Base-by-base conservation (phyloP, 2,329 filamentous ascomycete species). In the Fusarium sp. region DNA sequence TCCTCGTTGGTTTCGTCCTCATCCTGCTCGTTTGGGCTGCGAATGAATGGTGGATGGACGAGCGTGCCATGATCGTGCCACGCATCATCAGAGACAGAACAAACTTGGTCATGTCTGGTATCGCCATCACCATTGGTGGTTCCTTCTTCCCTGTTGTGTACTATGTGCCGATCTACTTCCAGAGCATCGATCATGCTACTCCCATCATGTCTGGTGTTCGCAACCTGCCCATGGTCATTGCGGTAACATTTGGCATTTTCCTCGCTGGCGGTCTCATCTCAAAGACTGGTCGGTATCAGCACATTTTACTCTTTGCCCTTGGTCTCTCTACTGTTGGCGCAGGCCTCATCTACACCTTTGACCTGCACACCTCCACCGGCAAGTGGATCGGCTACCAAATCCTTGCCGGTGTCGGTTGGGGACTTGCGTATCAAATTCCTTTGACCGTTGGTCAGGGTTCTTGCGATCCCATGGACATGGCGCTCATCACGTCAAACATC, bases 311-410 rank as follows among this genome's bases (percentile, higher is more conserved):
- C 48, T 79, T 78, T 18, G 82, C 83, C 3, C 76, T 74, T 8
- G 79, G 74, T 2, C 70, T 86, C 54, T 77, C 81, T 25, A 79
- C 80, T 4, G 66, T 84, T 18, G 81, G 79, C 4, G 75, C 78
- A 10, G 82, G 82, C 2, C 72, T 83, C 7, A 68, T 84, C n/a
- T 83, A 82, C 63, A 78, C 77, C 7, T 73, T 84, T 5, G 73
- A 78, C 20, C 68, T 55, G 13, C 53, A 79, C 16, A 80, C 81
- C 10, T 61, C 76, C 9, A 76, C 77, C 1, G 81, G 75, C 12
- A 76, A 78, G 42, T 86, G 84, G 84, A 83, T 86, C 27, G 84
- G 84, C 9, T 87, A 84, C 68, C 84, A 87, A 74, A 77, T 86
- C 16, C 62, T 87, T 6, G 78, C 77, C 18, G 85, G 85, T 18